Evolutionary conservation across 352 stramenopile genomes (phyloP).

Genomic region (Pythium apleroticum): DNA sequence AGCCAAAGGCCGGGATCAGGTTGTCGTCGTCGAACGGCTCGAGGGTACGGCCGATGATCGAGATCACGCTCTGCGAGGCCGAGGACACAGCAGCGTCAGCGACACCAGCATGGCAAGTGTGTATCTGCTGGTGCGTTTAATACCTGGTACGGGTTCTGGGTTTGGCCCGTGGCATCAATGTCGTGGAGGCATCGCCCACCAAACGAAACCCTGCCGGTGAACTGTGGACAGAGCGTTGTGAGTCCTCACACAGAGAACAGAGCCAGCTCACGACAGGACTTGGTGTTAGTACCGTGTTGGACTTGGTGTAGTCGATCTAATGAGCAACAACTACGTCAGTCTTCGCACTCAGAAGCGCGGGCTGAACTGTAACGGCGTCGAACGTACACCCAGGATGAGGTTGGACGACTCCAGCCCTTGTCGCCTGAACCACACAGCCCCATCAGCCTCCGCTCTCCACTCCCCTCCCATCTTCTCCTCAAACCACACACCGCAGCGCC

Average conservation of each 20-base stretch:
- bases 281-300: constrained; percentile 47
- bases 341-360: not conserved
- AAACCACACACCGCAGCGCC: constrained; percentile 42
- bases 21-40: constrained; percentile 71
- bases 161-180: constrained; percentile 48
- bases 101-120: not conserved
- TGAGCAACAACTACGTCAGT: not conserved
- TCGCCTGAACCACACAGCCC: constrained; percentile 25
- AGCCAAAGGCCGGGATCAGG: constrained; percentile 73
- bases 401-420: constrained; percentile 66
- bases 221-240: constrained; percentile 31
- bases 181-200: constrained; percentile 60
- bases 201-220: constrained; percentile 67
- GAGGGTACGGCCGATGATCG: constrained; percentile 65
- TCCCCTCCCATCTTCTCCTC: not conserved
- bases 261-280: constrained; percentile 1
- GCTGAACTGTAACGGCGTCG: not conserved
- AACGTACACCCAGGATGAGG: constrained; percentile 65
- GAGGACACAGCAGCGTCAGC: not conserved
- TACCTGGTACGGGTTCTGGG: constrained; percentile 70
- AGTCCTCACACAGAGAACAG: not conserved
- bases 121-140: no score
- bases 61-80: constrained; percentile 48
- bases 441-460: not conserved
- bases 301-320: constrained; percentile 81